Base-by-base conservation (phyloP, 1,139 yeast species). In the Candida anutae region DNA sequence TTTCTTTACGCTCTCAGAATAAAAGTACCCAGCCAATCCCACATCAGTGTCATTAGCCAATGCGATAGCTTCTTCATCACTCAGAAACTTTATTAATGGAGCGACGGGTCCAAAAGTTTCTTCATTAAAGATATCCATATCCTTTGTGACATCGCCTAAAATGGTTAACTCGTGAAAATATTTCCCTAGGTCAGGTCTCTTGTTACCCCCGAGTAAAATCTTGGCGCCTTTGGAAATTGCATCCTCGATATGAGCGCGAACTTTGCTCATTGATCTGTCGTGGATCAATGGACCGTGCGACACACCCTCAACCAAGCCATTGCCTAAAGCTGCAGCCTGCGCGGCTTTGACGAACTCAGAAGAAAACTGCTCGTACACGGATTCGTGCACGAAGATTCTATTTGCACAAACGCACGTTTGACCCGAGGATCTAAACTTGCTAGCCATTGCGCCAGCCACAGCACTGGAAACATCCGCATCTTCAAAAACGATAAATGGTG, bases 391-490 rank as follows among this genome's bases (percentile, higher is more conserved):
- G 41, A 80, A 81, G 23, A 85, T 69, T 39, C 96, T 68, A 36
- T 90, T 85, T 33, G 88, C 85, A 31, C 94, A 85, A 23, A 93
- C 84, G 62, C 96, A 87, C 29, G 85, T 79, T 57, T 87, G 95
- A 24, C 96, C 96, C 71, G 67, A 79, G 62, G 62, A 78, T 66
- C 62, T 78, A 61, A 50, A 79, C 61, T 46, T 72, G 58, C 50
- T 79, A 47, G 53, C 77, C 61, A 58, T 73, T 58, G 49, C 59
- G 46, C 68, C 74, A 30, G 53, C 60, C 28, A 67, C 62, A 1
- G 75, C 74, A 29, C 57, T 53, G 23, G 64, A 70, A 11, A 69
- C 40, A 34, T 68, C 61, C 6, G 73, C 73, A 43, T 68, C 74
- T 23, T 64, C 59, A 37, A 68, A 62, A 3, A 69, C 58, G 25